A percentile compares a stretch with the other conserved stretches of the same genome.
These are phyloP conservation scores for Podaxis carcinomalis DNA, from an alignment of 768 basidiomycete genomes.

Conservation along the genomic window DNA sequence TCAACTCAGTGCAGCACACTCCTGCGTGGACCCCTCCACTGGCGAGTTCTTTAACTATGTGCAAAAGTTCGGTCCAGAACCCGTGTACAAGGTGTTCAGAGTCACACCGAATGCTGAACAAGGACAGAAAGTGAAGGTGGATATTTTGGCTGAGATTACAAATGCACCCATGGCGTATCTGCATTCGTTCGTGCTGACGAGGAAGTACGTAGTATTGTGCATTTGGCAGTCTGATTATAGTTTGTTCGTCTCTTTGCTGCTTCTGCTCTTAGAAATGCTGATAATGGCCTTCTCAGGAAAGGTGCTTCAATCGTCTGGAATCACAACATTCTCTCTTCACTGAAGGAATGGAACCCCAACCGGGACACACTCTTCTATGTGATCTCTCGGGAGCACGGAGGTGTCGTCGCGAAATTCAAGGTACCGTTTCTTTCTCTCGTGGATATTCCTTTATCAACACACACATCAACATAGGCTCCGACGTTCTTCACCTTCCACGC, in stretches of 20 bases:
- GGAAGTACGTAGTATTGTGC: neutral
- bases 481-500: conserved; percentile 5
- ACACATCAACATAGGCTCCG: neutral
- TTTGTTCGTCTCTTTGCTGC: neutral
- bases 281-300: neutral
- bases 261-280: neutral
- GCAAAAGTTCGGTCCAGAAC: neutral
- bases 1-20: conserved; percentile 3
- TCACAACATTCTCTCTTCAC: neutral
- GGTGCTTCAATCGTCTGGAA: neutral
- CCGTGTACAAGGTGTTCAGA: neutral
- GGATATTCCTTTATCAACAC: neutral
- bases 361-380: conserved; percentile 1
- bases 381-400: neutral
- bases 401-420: conserved; percentile 4
- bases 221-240: conserved; percentile 5
- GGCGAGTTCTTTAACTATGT: conserved; percentile 3
- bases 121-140: neutral
- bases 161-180: conserved; percentile 7
- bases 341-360: conserved; percentile 1
- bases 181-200: conserved; percentile 5
- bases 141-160: conserved; percentile 6
- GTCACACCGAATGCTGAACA: neutral
- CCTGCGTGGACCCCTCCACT: neutral
- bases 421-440: neutral